Evolutionary conservation across 371 early-diverging fungal genomes (phyloP).

Genomic region (Rhizopus arrhizus): DNA sequence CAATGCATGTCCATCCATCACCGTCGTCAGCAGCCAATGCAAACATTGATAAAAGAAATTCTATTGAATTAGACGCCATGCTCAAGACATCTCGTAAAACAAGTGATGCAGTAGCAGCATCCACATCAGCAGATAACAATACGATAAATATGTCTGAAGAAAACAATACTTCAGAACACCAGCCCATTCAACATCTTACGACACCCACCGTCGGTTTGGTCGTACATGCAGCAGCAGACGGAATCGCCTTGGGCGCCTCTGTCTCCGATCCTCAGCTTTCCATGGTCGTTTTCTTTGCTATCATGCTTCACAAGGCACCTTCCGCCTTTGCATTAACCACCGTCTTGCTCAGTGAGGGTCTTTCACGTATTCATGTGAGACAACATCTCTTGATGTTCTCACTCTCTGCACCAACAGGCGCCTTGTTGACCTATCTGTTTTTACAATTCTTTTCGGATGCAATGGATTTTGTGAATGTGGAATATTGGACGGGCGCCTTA

Average conservation of each 20-base stretch:
- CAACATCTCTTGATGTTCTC: constrained; percentile 81
- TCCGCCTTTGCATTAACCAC: constrained; percentile 90
- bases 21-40: constrained; percentile 22
- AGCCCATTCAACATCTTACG: constrained; percentile 22
- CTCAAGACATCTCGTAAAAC: constrained; percentile 11
- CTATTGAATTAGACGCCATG: constrained; percentile 18
- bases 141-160: no score
- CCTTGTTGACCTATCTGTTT: constrained; percentile 72
- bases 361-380: constrained; percentile 65
- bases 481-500: constrained; percentile 82
- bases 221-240: constrained; percentile 95
- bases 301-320: constrained; percentile 95
- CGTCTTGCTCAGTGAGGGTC: constrained; percentile 75
- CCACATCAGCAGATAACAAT: not conserved
- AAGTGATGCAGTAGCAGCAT: constrained; percentile 2
- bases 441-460: constrained; percentile 39
- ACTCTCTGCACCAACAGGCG: constrained; percentile 81
- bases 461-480: constrained; percentile 39
- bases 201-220: constrained; percentile 82
- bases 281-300: constrained; percentile 92
- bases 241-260: constrained; percentile 90
- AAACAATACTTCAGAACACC: no score
- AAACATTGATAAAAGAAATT: constrained; percentile 13
- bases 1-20: constrained; percentile 51
- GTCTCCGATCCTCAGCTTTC: constrained; percentile 68